Conservation (phyloP, 495 filamentous ascomycete species). For the Sordaria brevicollis region DNA sequence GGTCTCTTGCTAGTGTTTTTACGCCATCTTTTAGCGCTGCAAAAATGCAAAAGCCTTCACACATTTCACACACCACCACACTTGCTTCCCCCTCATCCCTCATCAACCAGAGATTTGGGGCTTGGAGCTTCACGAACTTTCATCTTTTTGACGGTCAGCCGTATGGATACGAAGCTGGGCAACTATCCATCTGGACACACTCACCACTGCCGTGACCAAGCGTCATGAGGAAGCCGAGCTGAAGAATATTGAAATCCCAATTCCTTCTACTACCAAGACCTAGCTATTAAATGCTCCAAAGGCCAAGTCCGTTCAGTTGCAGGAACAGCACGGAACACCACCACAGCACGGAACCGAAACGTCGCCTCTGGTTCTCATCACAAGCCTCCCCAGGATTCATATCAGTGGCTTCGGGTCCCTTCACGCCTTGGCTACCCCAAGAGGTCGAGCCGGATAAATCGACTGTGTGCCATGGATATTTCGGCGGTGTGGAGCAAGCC, state of each 20-base stretch:
- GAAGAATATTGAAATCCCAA: neutral
- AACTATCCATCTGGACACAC: neutral
- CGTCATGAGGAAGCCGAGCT: neutral
- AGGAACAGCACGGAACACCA: neutral
- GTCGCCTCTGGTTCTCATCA: neutral
- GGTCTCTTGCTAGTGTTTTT: neutral
- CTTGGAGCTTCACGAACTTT: neutral
- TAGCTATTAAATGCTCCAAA: neutral
- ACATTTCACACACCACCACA: neutral
- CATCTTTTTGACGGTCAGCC: neutral
- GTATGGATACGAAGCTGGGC: neutral
- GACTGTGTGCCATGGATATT: no score
- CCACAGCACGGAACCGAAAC: neutral
- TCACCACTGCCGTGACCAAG: neutral
- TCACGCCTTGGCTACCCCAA: neutral
- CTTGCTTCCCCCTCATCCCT: neutral
- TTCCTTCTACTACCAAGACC: neutral
- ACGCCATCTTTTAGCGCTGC: neutral
- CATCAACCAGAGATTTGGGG: neutral
- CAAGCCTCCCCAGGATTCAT: neutral
- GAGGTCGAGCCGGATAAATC: no score
- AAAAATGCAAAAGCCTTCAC: neutral
- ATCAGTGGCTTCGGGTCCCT: neutral
- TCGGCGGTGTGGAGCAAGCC: no score
- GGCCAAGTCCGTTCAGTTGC: neutral